Conservation (phyloP, 2,329 filamentous ascomycete species). For the Torrubiellomyces zombiae region DNA sequence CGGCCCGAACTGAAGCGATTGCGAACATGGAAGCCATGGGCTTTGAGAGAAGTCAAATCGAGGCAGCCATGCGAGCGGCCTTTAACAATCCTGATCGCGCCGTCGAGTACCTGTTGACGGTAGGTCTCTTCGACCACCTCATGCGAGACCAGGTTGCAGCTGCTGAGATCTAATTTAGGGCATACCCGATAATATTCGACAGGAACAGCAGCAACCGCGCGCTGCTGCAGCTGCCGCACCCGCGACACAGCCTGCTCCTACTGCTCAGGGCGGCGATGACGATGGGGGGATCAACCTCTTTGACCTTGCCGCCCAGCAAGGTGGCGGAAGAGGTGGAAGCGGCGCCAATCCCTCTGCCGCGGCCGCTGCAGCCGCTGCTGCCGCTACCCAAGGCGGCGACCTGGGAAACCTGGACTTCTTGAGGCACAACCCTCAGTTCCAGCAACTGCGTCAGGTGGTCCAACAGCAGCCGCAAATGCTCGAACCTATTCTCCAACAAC, state of each 20-base stretch:
- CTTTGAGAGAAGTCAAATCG: conserved; percentile 75
- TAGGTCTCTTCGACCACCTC: conserved; percentile 36
- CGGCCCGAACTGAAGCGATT: conserved; percentile 66
- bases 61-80: conserved; percentile 86
- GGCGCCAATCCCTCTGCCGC: conserved; percentile 22
- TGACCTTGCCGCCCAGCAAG: conserved; percentile 72
- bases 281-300: conserved; percentile 74
- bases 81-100: conserved; percentile 96
- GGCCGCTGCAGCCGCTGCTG: conserved; percentile 31
- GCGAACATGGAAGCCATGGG: conserved; percentile 96
- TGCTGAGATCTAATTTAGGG: too few species aligned
- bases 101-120: conserved; percentile 84
- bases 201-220: conserved; percentile 43
- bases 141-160: too few species aligned
- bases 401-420: conserved; percentile 82
- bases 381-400: conserved; percentile 31
- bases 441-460: conserved; percentile 90
- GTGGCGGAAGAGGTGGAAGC: conserved; percentile 25
- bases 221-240: conserved; percentile 26
- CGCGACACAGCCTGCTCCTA: conserved; percentile 18
- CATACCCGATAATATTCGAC: conserved; percentile 70
- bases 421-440: conserved; percentile 90
- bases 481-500: conserved; percentile 91
- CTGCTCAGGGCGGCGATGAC: conserved; percentile 32
- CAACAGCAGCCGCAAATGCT: conserved; percentile 98